phyloP scores from a whole-genome alignment of 805 yeast genomes.

The Candida boidinii region DNA sequence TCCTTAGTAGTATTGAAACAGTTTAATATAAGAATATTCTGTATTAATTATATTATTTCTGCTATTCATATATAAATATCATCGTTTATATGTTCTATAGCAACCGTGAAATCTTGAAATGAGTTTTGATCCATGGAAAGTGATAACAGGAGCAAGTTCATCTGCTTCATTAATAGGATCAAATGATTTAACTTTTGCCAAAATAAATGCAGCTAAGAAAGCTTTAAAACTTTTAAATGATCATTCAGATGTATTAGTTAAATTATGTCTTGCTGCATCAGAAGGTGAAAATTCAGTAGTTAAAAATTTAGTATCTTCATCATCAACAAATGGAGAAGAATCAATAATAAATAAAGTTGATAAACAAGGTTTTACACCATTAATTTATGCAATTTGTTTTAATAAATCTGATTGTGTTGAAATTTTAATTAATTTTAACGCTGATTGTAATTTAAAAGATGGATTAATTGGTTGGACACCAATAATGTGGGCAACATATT shows the following conservation, averaged over 20 bases:
- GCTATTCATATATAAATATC: no score
- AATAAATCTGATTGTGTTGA: slow-evolving; percentile 41
- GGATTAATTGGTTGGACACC: slow-evolving; percentile 51
- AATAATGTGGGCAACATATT: slow-evolving; percentile 78
- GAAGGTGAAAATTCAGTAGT: slow-evolving; percentile 26
- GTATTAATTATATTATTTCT: no score
- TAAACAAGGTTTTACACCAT: slow-evolving; percentile 34
- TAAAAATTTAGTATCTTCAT: slow-evolving; percentile 16
- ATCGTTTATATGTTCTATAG: no score
- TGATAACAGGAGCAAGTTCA: slow-evolving; percentile 13
- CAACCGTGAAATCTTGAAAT: no score
- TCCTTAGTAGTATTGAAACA: no score
- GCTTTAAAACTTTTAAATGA: slow-evolving; percentile 22
- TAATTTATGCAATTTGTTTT: slow-evolving; percentile 49
- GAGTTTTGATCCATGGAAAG: slow-evolving; percentile 26
- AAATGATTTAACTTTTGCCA: slow-evolving; percentile 21
- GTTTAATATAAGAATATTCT: no score
- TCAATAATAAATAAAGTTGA: slow-evolving; percentile 21
- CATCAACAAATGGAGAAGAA: slow-evolving; percentile 10
- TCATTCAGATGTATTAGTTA: slow-evolving; percentile 21
- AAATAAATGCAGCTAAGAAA: slow-evolving; percentile 28
- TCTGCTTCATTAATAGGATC: slow-evolving; percentile 9
- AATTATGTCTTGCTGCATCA: slow-evolving; percentile 29
- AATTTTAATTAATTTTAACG: slow-evolving; percentile 31
- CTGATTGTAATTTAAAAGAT: slow-evolving; percentile 45